A percentile compares a stretch with the other conserved stretches of the same genome.
Conservation (phyloP, 2,329 filamentous ascomycete species). For the Venturia asperata region DNA sequence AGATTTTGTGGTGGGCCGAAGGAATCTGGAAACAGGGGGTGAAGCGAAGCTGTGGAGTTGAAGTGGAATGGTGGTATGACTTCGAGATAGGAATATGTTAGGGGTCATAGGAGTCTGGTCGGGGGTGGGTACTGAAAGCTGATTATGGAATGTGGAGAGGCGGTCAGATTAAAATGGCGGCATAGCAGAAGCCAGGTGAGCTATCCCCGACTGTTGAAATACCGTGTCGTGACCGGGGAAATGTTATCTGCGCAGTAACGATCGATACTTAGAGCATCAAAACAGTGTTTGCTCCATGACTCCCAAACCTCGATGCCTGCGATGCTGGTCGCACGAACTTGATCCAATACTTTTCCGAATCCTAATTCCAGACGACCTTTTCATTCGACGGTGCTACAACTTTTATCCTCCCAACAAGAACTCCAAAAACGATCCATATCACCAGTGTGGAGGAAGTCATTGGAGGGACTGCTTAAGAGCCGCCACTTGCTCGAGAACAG, state of each 20-base stretch:
- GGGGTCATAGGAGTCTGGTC: neutral
- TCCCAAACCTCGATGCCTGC: too few relatives aligned
- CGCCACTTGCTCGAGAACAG: conserved; percentile 58
- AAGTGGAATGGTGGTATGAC: neutral
- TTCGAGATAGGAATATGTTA: neutral
- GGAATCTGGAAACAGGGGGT: neutral
- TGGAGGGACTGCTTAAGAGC: conserved; percentile 34
- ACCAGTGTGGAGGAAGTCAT: neutral
- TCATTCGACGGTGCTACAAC: neutral
- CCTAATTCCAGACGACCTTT: neutral
- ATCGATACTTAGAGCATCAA: neutral
- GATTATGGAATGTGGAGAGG: neutral
- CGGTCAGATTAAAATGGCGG: neutral
- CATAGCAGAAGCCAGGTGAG: neutral
- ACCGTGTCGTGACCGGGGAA: neutral
- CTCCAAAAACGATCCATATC: neutral
- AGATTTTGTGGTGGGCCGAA: neutral
- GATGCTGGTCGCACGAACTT: too few relatives aligned
- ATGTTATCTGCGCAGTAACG: neutral
- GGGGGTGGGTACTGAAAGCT: neutral
- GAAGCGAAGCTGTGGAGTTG: neutral
- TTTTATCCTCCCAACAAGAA: neutral
- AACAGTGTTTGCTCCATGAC: neutral
- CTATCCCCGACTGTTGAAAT: neutral
- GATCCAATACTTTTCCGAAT: neutral